Conservation (phyloP, 1,284 basidiomycete species). For the Pseudozyma tsukubaensis region DNA sequence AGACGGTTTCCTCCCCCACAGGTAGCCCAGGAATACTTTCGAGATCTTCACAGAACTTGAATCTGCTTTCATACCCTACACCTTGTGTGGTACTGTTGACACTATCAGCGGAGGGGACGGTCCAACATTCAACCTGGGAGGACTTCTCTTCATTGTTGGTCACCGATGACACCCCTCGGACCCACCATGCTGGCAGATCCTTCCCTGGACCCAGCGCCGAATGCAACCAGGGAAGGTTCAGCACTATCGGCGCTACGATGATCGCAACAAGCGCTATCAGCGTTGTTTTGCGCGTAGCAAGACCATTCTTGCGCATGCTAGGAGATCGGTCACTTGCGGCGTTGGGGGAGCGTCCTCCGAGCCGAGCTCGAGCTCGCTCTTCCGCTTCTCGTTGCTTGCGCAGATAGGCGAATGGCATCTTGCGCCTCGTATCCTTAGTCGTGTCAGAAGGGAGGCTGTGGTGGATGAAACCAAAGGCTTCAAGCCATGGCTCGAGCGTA, state of each 20-base stretch:
- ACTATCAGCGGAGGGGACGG: background rate
- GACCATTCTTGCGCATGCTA: too few relatives aligned
- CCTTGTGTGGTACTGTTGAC: background rate
- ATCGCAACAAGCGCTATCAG: constrained; percentile 4
- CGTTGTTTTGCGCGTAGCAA: too few relatives aligned
- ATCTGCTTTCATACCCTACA: background rate
- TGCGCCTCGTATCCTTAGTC: background rate
- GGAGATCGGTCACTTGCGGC: too few relatives aligned
- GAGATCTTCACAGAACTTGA: constrained; percentile 44
- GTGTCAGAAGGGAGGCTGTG: too few relatives aligned
- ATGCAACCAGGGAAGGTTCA: constrained; percentile 30
- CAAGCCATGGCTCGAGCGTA: too few relatives aligned
- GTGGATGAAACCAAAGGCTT: too few relatives aligned
- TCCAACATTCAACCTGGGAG: background rate
- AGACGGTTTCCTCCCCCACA: constrained; percentile 7
- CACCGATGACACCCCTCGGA: background rate
- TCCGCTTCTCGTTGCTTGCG: constrained; percentile 14
- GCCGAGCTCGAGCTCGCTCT: background rate
- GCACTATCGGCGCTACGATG: constrained; percentile 13
- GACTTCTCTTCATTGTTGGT: too few relatives aligned
- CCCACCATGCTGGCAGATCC: constrained; percentile 29
- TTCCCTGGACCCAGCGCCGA: constrained; percentile 17
- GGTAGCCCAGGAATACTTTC: constrained; percentile 16
- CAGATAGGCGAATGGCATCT: constrained; percentile 26
- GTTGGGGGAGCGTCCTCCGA: background rate